Base-by-base conservation (phyloP, 2,329 filamentous ascomycete genomes). In the Exophiala viscosa region DNA sequence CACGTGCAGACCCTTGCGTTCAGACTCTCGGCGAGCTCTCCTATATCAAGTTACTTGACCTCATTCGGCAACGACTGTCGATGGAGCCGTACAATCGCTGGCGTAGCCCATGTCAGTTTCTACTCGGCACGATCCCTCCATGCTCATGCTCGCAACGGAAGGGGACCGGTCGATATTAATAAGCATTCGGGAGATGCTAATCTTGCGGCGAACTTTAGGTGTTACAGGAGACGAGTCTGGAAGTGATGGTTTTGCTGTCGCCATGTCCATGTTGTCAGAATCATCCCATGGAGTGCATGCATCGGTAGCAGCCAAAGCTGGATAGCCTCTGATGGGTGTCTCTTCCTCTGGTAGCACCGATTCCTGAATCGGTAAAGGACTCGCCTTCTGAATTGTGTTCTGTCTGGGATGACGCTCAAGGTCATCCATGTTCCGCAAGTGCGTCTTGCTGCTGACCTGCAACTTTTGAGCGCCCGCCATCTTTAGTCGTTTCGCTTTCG, bases 131-230 rank as follows among this genome's bases (percentile, higher is more conserved):
- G 13, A 33, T 45, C 50, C 47, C 4, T 45, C 54, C 7, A 45
- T 20, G 35, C 47, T 45, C 43, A 45, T 14, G 20, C 50, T 54
- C 13, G 20, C 38, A 18, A 33, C 44, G 14, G 55, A 55, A 3
- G 54, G 42, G 35, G 57, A 54, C 23, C 48, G 28, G 36, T 58
- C 58, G 33, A 60, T 49, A 11, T 50, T 43, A 20, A 60, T 51
- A 31, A 60, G 23, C 14, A 44, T 45, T 15, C 46, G 49, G 7
- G 58, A 60, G 45, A 60, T 52, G 41, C 58, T 60, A 44, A 54
- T 47, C 44, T 56, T 60, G 11, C 58, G 55, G 23, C 52, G 50
- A 40, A 46, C 52, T 28, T 38, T 14, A 8, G 49, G 45, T 23
- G 52, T 50, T 33, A 17, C 35, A 13, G 47, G 23, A 18, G 20